Conservation (phyloP, 352 stramenopile species). For the Pythium monospermum region DNA sequence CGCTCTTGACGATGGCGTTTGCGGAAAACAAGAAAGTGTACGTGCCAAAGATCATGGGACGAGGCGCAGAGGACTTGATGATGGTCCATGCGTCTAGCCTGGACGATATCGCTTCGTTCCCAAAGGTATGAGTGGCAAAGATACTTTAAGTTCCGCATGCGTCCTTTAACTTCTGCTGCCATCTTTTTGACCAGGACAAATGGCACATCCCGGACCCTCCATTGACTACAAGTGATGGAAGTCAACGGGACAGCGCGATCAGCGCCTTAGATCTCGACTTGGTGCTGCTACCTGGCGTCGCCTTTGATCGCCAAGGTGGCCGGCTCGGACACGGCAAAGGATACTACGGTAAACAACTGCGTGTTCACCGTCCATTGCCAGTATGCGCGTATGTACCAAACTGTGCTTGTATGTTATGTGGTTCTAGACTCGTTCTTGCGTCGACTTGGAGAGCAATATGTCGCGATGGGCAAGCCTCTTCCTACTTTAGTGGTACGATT, state of each 20-base stretch:
- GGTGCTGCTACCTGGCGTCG: slow-evolving; percentile 77
- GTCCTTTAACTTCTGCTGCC: too few species aligned
- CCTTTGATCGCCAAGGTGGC: slow-evolving; percentile 72
- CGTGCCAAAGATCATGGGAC: slow-evolving; percentile 83
- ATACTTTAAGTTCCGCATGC: too few species aligned
- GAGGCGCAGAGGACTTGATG: slow-evolving; percentile 55
- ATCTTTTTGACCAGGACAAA: slow-evolving; percentile 51
- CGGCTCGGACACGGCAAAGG: slow-evolving; percentile 85
- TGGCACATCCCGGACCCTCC: slow-evolving; percentile 85
- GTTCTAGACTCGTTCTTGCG: slow-evolving; percentile 65
- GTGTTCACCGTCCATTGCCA: too few species aligned
- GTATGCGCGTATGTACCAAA: too few species aligned
- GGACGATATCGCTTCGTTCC: slow-evolving; percentile 72
- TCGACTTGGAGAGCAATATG: slow-evolving; percentile 46
- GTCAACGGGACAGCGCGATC: slow-evolving; percentile 37
- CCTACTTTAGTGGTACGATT: slow-evolving; percentile 58
- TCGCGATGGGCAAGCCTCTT: slow-evolving; percentile 25
- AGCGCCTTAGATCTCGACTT: slow-evolving; percentile 56
- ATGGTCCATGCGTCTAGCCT: slow-evolving; percentile 70
- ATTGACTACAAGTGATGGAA: slow-evolving; percentile 21
- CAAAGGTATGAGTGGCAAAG: slow-evolving; percentile 38
- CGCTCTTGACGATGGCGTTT: slow-evolving; percentile 55
- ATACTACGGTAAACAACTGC: slow-evolving; percentile 66
- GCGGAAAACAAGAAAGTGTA: slow-evolving; percentile 68
- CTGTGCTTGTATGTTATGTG: too few species aligned